Evolutionary conservation across 345 rosid genomes (phyloP), one percentile per base, ranked within the genome.

Genomic region (Euphorbia lathyris): DNA sequence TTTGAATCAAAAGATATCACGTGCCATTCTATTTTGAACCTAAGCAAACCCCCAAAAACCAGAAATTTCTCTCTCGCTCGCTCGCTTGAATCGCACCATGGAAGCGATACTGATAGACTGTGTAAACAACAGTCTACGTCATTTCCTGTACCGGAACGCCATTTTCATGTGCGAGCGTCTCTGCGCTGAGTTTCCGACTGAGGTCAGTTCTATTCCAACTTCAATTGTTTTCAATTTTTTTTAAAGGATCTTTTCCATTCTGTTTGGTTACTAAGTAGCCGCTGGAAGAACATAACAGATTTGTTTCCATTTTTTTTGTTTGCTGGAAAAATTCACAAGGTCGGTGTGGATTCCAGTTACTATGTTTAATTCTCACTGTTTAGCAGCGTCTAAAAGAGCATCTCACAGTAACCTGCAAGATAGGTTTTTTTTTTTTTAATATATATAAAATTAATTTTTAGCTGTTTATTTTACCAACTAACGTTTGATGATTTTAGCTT

Each of bases 121-220:
- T 77, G 92, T 96, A 29, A 87, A 84, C 74, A 89, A 85, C 87
- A 96, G 91, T 79, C 91, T 92, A 36, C 94, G 95, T 63, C 83
- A 88, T 72, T 92, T 96, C 82, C 87, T 96, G 78, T 71, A 78
- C 83, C 82, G 81, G 36, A 96, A 96, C 82, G 91, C 98, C 76
- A 86, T 89, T 73, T 96, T 96, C 86, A 83, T 92, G 85, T 92
- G 98, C 75, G 99, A 96, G 78, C 96, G 98, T 56, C 96, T 96
- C 78, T 90, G 91, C 66, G 96, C 98, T n/a, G 99, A 96, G 87
- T 96, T 89, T 74, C 98, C 98, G 36, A 83, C 97, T 17, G 98
- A 96, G 98, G 99, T 95, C 52, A 29, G 40, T 17, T 34, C 42
- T 20, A 47, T 23, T 5, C 34, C 20, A 22, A 27, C n/a, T 69